A percentile compares a stretch with the other conserved stretches of the same genome.
phyloP scores from a whole-genome alignment of 2,329 filamentous ascomycete genomes.

The Elsinoe perseae region DNA sequence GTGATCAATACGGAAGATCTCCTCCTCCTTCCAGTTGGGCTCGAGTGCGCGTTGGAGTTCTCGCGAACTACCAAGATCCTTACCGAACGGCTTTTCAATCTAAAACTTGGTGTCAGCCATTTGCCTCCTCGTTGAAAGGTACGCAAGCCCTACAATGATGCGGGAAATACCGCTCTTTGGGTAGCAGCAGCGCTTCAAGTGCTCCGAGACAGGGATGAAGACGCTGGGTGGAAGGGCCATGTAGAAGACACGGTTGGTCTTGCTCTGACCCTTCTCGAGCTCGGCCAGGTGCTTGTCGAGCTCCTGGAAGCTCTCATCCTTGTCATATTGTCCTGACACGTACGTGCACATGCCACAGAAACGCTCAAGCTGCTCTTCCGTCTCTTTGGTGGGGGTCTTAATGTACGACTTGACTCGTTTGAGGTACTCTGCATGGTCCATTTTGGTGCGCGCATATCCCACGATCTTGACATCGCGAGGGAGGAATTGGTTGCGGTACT shows the following conservation, averaged over 20 bases:
- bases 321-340: conserved; percentile 93
- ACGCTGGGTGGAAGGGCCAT: conserved; percentile 97
- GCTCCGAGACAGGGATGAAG: conserved; percentile 95
- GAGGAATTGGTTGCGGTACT: conserved; percentile 95
- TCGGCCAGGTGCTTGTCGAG: conserved; percentile 80
- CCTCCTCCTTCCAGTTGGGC: conserved; percentile 97
- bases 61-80: conserved; percentile 88
- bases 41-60: conserved; percentile 91
- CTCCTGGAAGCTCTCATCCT: conserved; percentile 85
- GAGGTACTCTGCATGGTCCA: conserved; percentile 95
- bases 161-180: conserved; percentile 82
- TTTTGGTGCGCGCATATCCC: conserved; percentile 98
- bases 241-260: conserved; percentile 94
- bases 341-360: conserved; percentile 88
- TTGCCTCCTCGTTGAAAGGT: neutral
- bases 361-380: conserved; percentile 87
- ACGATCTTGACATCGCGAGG: conserved; percentile 93
- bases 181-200: conserved; percentile 96
- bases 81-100: conserved; percentile 99
- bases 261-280: conserved; percentile 71
- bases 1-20: conserved; percentile 98
- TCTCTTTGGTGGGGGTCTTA: conserved; percentile 95
- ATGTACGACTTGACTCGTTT: conserved; percentile 95
- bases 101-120: conserved; percentile 33
- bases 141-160: conserved; percentile 66